Evolutionary conservation across 2,329 filamentous ascomycete genomes (phyloP).

Genomic region (Ceratocystis destructans): DNA sequence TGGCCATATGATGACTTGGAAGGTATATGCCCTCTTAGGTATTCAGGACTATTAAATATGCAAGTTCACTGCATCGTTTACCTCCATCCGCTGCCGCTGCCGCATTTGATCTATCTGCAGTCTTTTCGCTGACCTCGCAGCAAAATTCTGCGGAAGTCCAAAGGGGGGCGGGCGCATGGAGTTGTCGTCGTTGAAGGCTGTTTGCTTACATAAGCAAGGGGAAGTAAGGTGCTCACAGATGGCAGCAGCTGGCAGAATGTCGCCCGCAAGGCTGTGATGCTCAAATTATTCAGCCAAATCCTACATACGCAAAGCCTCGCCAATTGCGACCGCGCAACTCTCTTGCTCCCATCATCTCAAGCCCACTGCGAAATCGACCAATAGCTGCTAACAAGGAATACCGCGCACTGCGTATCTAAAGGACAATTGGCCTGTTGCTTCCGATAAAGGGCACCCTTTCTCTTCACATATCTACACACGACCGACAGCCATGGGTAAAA

Average conservation of each 20-base stretch:
- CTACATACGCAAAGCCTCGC: not conserved
- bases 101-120: too few relatives aligned
- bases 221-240: not conserved
- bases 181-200: too few relatives aligned
- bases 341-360: not conserved
- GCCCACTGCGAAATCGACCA: not conserved
- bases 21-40: too few relatives aligned
- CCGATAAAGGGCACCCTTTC: not conserved
- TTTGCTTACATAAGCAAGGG: not conserved
- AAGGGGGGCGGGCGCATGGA: too few relatives aligned
- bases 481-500: conserved; percentile 56
- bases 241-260: not conserved
- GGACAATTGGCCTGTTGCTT: not conserved
- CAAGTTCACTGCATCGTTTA: too few relatives aligned
- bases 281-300: not conserved
- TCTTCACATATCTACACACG: not conserved
- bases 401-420: not conserved
- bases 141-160: too few relatives aligned
- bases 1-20: too few relatives aligned
- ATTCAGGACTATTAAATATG: too few relatives aligned
- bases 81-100: too few relatives aligned
- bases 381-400: not conserved
- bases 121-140: too few relatives aligned
- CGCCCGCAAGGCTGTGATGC: not conserved
- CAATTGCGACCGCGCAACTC: conserved; percentile 2